These are phyloP conservation scores for Calycina marina DNA, from an alignment of 2,329 filamentous ascomycete genomes.

Conservation along the genomic window DNA sequence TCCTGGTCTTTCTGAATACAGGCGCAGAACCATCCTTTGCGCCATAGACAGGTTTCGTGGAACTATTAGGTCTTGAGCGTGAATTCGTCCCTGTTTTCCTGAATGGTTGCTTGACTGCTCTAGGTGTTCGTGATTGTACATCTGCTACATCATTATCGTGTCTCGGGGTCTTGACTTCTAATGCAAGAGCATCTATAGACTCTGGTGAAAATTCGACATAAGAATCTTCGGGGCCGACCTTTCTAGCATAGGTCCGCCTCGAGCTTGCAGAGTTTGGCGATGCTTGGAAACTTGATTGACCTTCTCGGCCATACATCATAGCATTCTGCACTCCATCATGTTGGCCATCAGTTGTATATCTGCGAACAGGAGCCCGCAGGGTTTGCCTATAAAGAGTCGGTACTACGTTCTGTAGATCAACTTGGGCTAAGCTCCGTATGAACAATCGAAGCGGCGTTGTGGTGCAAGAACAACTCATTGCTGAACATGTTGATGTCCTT, in stretches of 20 bases:
- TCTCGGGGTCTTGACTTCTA: slow-evolving; percentile 7
- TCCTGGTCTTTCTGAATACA: slow-evolving; percentile 1
- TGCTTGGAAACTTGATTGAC: too few relatives aligned
- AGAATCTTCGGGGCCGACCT: slow-evolving; percentile 11
- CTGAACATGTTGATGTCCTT: slow-evolving; percentile 4
- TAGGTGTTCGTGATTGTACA: too few relatives aligned
- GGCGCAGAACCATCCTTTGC: not conserved
- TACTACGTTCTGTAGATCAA: too few relatives aligned
- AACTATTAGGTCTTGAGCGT: not conserved
- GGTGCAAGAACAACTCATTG: slow-evolving; percentile 19
- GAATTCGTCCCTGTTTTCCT: not conserved
- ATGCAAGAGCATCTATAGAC: slow-evolving; percentile 22
- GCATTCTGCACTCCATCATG: too few relatives aligned
- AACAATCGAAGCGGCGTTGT: slow-evolving; percentile 17
- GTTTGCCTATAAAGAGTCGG: too few relatives aligned
- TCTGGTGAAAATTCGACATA: slow-evolving; percentile 25
- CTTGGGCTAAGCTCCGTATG: slow-evolving; percentile 18
- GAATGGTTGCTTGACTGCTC: not conserved
- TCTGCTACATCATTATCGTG: not conserved
- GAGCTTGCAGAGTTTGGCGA: too few relatives aligned
- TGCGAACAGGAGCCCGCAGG: too few relatives aligned
- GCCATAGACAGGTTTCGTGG: not conserved
- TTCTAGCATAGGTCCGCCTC: too few relatives aligned
- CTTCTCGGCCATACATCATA: too few relatives aligned
- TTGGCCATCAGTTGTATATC: too few relatives aligned